These are phyloP conservation scores for Neospora caninum DNA, from an alignment of 169 alveolate species.

Conservation along the genomic window DNA sequence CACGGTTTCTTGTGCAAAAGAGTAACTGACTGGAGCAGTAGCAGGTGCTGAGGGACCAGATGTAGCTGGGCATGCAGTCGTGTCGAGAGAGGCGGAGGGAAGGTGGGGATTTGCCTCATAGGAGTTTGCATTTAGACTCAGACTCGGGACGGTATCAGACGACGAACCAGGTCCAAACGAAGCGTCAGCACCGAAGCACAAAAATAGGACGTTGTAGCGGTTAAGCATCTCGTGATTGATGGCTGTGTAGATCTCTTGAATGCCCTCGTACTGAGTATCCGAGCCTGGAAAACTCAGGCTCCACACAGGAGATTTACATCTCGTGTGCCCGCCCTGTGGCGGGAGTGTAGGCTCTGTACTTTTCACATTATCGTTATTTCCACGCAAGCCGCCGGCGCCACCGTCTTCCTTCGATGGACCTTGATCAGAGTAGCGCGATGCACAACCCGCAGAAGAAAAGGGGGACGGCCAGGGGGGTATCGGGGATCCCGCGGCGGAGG, in stretches of 20 bases:
- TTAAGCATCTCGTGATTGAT: constrained; percentile 42
- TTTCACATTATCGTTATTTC: neutral
- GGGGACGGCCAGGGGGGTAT: too few relatives aligned
- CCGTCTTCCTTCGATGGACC: neutral
- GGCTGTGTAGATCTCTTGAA: constrained; percentile 53
- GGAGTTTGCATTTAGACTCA: too few relatives aligned
- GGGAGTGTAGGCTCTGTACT: neutral
- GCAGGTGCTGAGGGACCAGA: too few relatives aligned
- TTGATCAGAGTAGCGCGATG: neutral
- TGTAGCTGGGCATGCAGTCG: too few relatives aligned
- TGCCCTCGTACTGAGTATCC: constrained; percentile 38
- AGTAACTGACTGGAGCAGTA: too few relatives aligned
- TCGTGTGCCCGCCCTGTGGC: neutral
- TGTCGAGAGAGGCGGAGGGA: too few relatives aligned
- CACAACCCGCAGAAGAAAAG: too few relatives aligned
- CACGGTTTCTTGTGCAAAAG: too few relatives aligned
- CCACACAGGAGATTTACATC: neutral
- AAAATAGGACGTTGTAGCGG: constrained; percentile 52
- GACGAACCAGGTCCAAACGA: too few relatives aligned
- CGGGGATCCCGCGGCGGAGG: neutral
- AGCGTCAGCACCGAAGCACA: constrained; percentile 28
- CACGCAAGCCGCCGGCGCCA: neutral
- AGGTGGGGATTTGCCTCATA: too few relatives aligned
- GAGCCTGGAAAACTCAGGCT: constrained; percentile 22
- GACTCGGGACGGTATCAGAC: too few relatives aligned